These are phyloP conservation scores for Nannizzia gypsea DNA, from an alignment of 2,329 filamentous ascomycete genomes.

Conservation along the genomic window DNA sequence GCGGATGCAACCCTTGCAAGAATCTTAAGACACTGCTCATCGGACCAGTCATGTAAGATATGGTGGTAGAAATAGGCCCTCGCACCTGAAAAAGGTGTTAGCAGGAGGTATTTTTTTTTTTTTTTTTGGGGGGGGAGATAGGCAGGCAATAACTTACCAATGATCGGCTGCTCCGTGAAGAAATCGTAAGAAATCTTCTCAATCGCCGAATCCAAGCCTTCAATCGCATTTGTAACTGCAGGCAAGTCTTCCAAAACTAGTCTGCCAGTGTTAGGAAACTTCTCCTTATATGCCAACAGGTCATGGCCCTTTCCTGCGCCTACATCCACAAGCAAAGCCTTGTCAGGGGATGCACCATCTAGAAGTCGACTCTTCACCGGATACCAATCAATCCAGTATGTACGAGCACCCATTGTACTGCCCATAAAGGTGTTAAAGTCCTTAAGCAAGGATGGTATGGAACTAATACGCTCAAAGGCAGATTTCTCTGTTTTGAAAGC, in stretches of 20 bases:
- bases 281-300: conserved; percentile 26
- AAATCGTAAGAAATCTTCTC: conserved; percentile 37
- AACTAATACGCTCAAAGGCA: conserved; percentile 5
- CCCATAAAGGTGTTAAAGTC: conserved; percentile 6
- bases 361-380: conserved; percentile 3
- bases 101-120: neutral
- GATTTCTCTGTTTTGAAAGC: conserved; percentile 4
- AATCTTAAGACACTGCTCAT: conserved; percentile 24
- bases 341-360: conserved; percentile 5
- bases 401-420: conserved; percentile 6
- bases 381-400: conserved; percentile 8
- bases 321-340: conserved; percentile 32
- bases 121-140: neutral
- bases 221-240: conserved; percentile 24
- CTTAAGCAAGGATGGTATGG: conserved; percentile 1
- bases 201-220: conserved; percentile 12
- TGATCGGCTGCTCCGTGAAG: conserved; percentile 36
- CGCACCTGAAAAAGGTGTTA: conserved; percentile 19
- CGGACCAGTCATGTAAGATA: conserved; percentile 29
- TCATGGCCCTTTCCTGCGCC: conserved; percentile 36
- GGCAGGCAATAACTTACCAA: conserved; percentile 21
- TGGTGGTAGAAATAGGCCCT: conserved; percentile 28
- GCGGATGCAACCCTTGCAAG: conserved; percentile 18
- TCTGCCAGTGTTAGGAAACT: conserved; percentile 31
- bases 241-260: conserved; percentile 41